A percentile compares a stretch with the other conserved stretches of the same genome.
phyloP scores from a whole-genome alignment of 2,329 filamentous ascomycete species.

The Thermomyces lanuginosus region DNA sequence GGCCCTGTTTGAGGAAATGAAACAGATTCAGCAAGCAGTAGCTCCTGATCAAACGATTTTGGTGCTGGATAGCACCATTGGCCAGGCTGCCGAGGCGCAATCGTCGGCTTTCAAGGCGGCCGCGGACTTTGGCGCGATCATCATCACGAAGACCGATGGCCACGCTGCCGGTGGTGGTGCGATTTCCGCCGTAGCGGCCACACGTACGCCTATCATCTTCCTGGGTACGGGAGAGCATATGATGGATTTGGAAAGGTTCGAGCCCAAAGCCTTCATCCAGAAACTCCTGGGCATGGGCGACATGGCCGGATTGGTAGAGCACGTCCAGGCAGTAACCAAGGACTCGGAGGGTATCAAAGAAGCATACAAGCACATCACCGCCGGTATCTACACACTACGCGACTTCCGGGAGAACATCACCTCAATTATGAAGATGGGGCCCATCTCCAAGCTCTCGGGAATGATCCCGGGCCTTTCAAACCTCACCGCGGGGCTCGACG shows the following conservation, averaged over 20 bases:
- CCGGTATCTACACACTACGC: slow-evolving; percentile 88
- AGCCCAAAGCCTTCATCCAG: slow-evolving; percentile 79
- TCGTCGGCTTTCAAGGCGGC: slow-evolving; percentile 94
- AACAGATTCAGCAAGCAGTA: slow-evolving; percentile 84
- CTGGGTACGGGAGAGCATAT: slow-evolving; percentile 96
- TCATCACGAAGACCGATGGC: slow-evolving; percentile 97
- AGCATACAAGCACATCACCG: slow-evolving; percentile 96
- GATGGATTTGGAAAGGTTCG: slow-evolving; percentile 84
- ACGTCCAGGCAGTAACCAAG: slow-evolving; percentile 86
- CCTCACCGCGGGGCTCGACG: slow-evolving; percentile 91
- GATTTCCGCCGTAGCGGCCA: slow-evolving; percentile 92
- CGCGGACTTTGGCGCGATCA: slow-evolving; percentile 92
- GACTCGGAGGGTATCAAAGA: slow-evolving; percentile 70
- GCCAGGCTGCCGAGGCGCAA: slow-evolving; percentile 87
- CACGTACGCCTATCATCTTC: slow-evolving; percentile 92
- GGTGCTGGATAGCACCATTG: slow-evolving; percentile 91
- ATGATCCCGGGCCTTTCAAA: slow-evolving; percentile 95
- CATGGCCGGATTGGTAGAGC: slow-evolving; percentile 85
- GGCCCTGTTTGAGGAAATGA: slow-evolving; percentile 93
- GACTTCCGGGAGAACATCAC: slow-evolving; percentile 88
- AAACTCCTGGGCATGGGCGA: slow-evolving; percentile 96
- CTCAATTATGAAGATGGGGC: slow-evolving; percentile 99
- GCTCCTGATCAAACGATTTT: slow-evolving; percentile 93
- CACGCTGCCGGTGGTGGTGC: slow-evolving; percentile 91
- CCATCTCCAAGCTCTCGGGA: slow-evolving; percentile 87